phyloP scores from a whole-genome alignment of 2,329 filamentous ascomycete species.

The Proliferodiscus dingleyae region DNA sequence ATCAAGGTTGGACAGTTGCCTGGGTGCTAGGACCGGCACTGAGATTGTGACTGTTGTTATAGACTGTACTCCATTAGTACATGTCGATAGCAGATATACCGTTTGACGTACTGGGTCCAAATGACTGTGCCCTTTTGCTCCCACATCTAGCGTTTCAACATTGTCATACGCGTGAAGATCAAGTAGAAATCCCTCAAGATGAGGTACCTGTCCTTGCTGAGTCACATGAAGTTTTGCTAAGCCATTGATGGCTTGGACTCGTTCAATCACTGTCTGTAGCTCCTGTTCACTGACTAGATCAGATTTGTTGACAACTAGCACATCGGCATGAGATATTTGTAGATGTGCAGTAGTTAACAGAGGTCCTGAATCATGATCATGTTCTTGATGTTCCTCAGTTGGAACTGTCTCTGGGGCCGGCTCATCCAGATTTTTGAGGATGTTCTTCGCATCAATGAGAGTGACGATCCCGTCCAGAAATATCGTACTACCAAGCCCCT shows the following conservation, averaged over 20 bases:
- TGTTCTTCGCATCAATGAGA: conserved; percentile 90
- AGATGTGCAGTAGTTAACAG: conserved; percentile 88
- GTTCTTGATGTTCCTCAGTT: conserved; percentile 40
- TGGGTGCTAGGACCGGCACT: conserved; percentile 53
- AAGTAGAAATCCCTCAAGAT: conserved; percentile 78
- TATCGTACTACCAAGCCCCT: conserved; percentile 89
- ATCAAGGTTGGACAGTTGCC: conserved; percentile 63
- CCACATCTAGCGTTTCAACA: conserved; percentile 67
- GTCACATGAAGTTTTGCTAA: conserved; percentile 82
- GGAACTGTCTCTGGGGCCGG: conserved; percentile 47
- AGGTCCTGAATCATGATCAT: conserved; percentile 51
- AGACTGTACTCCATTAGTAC: conserved; percentile 44
- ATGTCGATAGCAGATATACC: not conserved
- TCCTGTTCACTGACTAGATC: conserved; percentile 73
- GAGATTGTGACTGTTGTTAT: conserved; percentile 78
- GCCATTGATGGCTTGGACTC: conserved; percentile 82
- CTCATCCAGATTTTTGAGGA: conserved; percentile 76
- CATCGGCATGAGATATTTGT: conserved; percentile 94
- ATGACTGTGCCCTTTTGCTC: conserved; percentile 78
- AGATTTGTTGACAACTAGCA: conserved; percentile 89
- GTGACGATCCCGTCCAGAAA: conserved; percentile 97
- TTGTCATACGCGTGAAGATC: conserved; percentile 92
- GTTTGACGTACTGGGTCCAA: conserved; percentile 67
- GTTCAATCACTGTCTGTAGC: conserved; percentile 61
- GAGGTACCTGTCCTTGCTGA: conserved; percentile 70